Evolutionary conservation across 306 rosid species (phyloP), one percentile per base, ranked within the genome.

Genomic region (Cicer judaicum): DNA sequence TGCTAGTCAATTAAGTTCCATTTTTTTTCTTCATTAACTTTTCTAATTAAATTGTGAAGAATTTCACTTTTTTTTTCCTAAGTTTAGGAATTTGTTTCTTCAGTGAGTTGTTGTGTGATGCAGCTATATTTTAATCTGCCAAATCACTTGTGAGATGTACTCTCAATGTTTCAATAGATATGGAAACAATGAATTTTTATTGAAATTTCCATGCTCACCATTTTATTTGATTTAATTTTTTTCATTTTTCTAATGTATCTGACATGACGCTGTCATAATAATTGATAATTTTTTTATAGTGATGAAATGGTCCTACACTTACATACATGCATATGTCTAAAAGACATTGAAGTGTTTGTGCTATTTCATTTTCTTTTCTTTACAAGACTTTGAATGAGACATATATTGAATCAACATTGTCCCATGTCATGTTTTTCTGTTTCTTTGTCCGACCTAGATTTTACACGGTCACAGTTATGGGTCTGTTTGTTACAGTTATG

Each of bases 331-430:
- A 79, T 57, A 73, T 79, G 83, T 82, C 78, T 73, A 70, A 74
- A 71, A 78, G 79, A 68, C 85, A 73, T 70, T 70, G 74, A 76
- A 55, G 59, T 47, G 55, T 46, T 63, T 63, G 55, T 43, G 16
- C 19, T 65, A 19, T 60, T 80, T 68, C 43, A 57, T 59, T 75
- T 65, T 36, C 65, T 44, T 50, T 66, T 46, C 36, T 62, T 62
- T 80, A 55, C 48, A 56, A 78, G 61, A 10, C 40, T 59, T 50
- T 75, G 88, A 79, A 75, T 82, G 75, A 79, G 88, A 85, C 88
- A 79, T 71, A 46, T 46, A 72, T 76, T 54, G 77, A 61, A 11
- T 82, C 83, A 73, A 13, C 63, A 11, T 39, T 80, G 75, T 78
- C 69, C 64, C 60, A 24, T 80, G 78, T 77, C 84, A 67, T 62